Conservation (phyloP, 1,284 basidiomycete genomes). For the Ustilago tritici region DNA sequence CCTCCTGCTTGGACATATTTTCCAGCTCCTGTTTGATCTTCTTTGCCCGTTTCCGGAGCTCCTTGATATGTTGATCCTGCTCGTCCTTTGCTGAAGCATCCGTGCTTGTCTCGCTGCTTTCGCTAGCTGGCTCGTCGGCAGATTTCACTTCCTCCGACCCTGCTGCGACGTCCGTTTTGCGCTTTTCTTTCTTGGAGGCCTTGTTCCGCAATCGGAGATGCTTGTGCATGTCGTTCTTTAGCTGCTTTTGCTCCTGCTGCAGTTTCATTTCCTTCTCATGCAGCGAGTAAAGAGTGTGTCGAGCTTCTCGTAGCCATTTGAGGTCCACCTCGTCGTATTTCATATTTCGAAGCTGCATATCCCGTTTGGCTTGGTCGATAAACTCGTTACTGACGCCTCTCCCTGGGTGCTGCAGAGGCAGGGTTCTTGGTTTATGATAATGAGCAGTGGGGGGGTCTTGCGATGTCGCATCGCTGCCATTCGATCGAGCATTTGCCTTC, state of each 20-base stretch:
- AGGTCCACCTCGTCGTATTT: conserved; percentile 19
- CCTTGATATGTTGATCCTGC: conserved; percentile 2
- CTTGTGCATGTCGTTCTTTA: conserved; percentile 10
- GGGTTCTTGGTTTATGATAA: conserved; percentile 19
- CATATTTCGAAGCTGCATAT: conserved; percentile 43
- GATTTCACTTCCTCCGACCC: background rate
- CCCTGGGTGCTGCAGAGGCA: conserved; percentile 7
- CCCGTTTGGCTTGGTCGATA: conserved; percentile 35
- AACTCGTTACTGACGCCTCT: conserved; percentile 20
- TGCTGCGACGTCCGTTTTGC: conserved; percentile 3
- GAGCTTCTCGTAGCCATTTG: conserved; percentile 26
- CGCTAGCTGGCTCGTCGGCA: background rate
- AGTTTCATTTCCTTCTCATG: conserved; percentile 17
- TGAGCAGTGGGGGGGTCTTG: background rate
- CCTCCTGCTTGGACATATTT: conserved; percentile 15
- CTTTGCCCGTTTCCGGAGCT: conserved; percentile 13
- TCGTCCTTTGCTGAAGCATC: background rate
- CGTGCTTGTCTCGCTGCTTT: background rate
- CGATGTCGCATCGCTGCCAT: background rate
- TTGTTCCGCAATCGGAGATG: conserved; percentile 2
- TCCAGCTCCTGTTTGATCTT: conserved; percentile 31
- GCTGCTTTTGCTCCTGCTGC: conserved; percentile 20
- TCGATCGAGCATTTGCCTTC: background rate
- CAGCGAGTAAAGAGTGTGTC: conserved; percentile 6
- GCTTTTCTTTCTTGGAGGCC: conserved; percentile 15